Conservation (phyloP, 495 filamentous ascomycete species). For the Astrothelium subdiscretum region DNA sequence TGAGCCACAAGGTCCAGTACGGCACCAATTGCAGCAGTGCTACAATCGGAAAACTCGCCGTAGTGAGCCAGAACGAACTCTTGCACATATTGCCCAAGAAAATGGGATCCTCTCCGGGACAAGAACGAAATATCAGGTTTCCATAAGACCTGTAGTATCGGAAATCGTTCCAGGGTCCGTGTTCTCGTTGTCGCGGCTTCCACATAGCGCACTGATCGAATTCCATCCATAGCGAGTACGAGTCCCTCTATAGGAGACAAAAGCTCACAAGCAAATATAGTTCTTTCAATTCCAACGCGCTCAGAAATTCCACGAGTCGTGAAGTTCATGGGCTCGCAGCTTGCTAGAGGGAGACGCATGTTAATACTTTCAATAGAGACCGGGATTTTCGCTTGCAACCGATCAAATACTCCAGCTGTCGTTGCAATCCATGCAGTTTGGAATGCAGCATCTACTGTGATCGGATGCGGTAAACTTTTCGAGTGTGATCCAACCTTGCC, state of each 20-base stretch:
- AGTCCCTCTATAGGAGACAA: too few species aligned
- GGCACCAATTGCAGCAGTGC: background rate
- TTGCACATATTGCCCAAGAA: too few species aligned
- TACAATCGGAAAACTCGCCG: background rate
- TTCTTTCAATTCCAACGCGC: too few species aligned
- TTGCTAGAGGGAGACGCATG: background rate
- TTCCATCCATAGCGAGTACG: background rate
- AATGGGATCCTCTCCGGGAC: background rate
- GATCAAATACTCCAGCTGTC: background rate
- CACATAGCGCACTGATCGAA: background rate
- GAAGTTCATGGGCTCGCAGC: too few species aligned
- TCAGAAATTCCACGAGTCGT: too few species aligned
- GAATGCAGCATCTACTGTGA: background rate
- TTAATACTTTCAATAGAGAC: background rate
- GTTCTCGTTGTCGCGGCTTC: background rate
- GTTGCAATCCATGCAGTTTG: background rate
- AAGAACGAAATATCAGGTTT: background rate
- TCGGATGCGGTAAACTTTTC: background rate
- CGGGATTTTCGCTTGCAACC: background rate
- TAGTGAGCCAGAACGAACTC: too few species aligned
- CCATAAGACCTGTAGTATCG: background rate
- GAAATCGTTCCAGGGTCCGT: too few species aligned
- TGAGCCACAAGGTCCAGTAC: background rate
- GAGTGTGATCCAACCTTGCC: background rate
- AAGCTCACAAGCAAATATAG: too few species aligned